Base-by-base conservation (phyloP, 352 stramenopile genomes). In the Pythium dissimile region DNA sequence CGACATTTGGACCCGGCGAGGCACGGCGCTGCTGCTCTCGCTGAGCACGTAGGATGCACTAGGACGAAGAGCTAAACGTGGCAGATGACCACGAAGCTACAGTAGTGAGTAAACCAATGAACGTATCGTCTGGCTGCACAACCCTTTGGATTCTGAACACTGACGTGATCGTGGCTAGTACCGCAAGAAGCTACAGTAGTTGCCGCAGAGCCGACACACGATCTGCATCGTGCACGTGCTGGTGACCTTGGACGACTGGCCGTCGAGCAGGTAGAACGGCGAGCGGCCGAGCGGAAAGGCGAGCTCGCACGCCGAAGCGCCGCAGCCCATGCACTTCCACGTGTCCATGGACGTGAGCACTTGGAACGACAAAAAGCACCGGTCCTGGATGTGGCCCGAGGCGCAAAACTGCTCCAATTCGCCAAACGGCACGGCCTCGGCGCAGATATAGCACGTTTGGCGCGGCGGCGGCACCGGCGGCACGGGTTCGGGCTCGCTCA, bases 1-100 rank as follows among this genome's bases (percentile, higher is more conserved):
- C 1, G 94, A 98, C 34, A 77, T 97, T 37, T 98, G 95, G 95
- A 97, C 92, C 6, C 90, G 94, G 32, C 75, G 95, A 11, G 95
- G 95, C 32, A 97, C 92, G 3, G 95, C 95, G 35, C 46, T 98
- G 54, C 63, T 98, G 54, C 75, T 98, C 5, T 97, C 91, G 13
- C 68, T 95, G 26, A 91, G 81, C 50, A 92, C 83, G 0, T 94
- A 82, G 27, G 12, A n/a, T n/a, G n/a, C n/a, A n/a, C n/a, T n/a
- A n/a, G n/a, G n/a, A n/a, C n/a, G 3, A 4, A 1, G 38, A 52
- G 38, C 38, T 20, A 27, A 23, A 44, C 3, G 21, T n/a, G 0
- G 21, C n/a, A n/a, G n/a, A n/a, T n/a, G n/a, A n/a, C n/a, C n/a
- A n/a, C n/a, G n/a, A n/a, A n/a, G n/a, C n/a, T n/a, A n/a, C n/a